Evolutionary conservation across 805 yeast species (phyloP), one percentile per base, ranked within the genome.

Genomic region (Ogataea nonfermentans): DNA sequence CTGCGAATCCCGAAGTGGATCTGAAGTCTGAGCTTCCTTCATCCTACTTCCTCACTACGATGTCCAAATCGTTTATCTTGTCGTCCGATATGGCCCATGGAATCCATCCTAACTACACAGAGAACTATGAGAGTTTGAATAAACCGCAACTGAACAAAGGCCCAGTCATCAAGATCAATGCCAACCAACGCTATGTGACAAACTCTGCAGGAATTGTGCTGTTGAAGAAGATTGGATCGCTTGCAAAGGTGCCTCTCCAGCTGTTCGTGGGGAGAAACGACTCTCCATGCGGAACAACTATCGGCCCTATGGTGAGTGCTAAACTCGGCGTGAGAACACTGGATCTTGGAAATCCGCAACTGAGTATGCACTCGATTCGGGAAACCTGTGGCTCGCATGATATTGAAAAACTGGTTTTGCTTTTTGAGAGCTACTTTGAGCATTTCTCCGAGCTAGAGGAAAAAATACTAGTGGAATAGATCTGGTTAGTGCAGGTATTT

Each of bases 41-140:
- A 4, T 64, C 78, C 0, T 62, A 62, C 29, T 70, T 76, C 44
- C 64, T 74, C 41, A 77, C 80, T 48, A 61, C 83, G 1, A 71
- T 80, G 65, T 73, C 90, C 7, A 82, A 81, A 59, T 88, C 97
- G 1, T 90, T 93, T 62, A 74, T 91, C 51, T 62, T 93, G 31
- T 90, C 97, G 0, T 86, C 96, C 0, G 99, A 91, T 61, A 93
- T 89, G 79, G 96, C 98, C 1, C 99, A 91, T 59, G 98, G 96
- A 23, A 84, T 91, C 26, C 96, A 91, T 62, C 99, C 99, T 42
- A 91, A 91, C 63, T 91, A 91, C 61, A 66, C 76, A 4, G 74
- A 73, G 37, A 76, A 76, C 52, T 84, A 93, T 63, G 98, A 93
- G 59, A 59, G 76, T 15, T 68, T 74, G 45, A 95, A 91, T 62